These are phyloP conservation scores for Pseudomicrostroma phylloplanum DNA, from an alignment of 1,284 basidiomycete genomes.

Conservation along the genomic window DNA sequence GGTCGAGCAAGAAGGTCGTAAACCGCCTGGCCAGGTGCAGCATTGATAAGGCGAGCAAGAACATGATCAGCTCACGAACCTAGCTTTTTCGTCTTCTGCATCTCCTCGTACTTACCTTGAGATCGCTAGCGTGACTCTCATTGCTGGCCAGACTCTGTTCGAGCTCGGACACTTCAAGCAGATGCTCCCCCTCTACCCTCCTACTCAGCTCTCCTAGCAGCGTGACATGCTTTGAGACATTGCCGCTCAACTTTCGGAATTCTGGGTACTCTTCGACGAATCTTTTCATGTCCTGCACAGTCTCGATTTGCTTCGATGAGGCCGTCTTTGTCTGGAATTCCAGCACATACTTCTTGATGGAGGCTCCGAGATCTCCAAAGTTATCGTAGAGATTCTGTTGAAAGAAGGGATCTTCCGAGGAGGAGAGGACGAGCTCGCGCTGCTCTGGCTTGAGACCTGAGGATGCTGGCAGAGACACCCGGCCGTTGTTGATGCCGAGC, in stretches of 20 bases:
- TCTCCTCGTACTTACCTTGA: slow-evolving; percentile 59
- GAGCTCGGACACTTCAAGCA: slow-evolving; percentile 79
- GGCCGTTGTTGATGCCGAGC: slow-evolving; percentile 85
- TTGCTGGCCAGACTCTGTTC: slow-evolving; percentile 93
- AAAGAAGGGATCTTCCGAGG: slow-evolving; percentile 90
- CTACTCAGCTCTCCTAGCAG: slow-evolving; percentile 91
- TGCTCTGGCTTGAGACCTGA: slow-evolving; percentile 81
- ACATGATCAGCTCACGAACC: not conserved
- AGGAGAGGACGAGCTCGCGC: slow-evolving; percentile 80
- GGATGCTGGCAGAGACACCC: slow-evolving; percentile 77
- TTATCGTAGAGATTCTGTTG: slow-evolving; percentile 84
- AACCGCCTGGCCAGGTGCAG: slow-evolving; percentile 16
- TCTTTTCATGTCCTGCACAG: slow-evolving; percentile 66
- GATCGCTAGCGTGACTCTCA: slow-evolving; percentile 71
- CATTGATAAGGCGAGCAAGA: not conserved
- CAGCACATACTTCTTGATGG: slow-evolving; percentile 86
- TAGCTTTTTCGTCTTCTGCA: not conserved
- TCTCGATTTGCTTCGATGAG: slow-evolving; percentile 79
- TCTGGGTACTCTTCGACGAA: slow-evolving; percentile 99
- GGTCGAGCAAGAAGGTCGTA: slow-evolving; percentile 53
- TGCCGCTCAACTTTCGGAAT: slow-evolving; percentile 89
- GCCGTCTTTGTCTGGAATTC: slow-evolving; percentile 77
- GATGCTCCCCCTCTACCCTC: slow-evolving; percentile 70
- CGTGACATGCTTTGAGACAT: slow-evolving; percentile 96
- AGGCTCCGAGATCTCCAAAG: slow-evolving; percentile 91